Conservation (phyloP, 768 basidiomycete genomes). For the Dentipellis fragilis region DNA sequence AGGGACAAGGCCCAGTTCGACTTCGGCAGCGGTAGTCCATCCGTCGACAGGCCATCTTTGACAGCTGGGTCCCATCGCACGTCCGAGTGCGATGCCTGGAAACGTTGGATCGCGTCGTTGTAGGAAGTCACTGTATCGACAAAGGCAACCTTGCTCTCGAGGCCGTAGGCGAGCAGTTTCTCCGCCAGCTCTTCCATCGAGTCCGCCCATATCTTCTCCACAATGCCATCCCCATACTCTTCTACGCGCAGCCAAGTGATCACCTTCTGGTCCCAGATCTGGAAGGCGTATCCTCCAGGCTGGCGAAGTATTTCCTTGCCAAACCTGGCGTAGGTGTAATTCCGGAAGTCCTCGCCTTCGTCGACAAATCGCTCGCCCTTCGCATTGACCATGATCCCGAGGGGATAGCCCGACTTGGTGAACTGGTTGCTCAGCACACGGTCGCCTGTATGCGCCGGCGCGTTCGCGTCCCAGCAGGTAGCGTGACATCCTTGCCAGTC, state of each 20-base stretch:
- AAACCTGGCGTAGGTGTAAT: constrained; percentile 65
- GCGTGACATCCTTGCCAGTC: constrained; percentile 67
- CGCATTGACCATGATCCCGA: constrained; percentile 60
- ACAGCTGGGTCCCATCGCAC: constrained; percentile 49
- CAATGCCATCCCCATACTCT: constrained; percentile 55
- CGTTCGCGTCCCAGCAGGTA: constrained; percentile 63
- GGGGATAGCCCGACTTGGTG: constrained; percentile 66
- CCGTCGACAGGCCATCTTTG: constrained; percentile 52
- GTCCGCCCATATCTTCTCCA: constrained; percentile 41
- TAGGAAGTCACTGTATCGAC: constrained; percentile 37
- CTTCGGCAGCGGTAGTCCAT: constrained; percentile 39
- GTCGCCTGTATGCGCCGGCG: constrained; percentile 38
- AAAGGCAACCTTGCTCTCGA: constrained; percentile 33
- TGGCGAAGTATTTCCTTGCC: constrained; percentile 50
- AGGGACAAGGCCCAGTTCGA: constrained; percentile 61
- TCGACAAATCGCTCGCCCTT: constrained; percentile 55
- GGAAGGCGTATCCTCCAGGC: constrained; percentile 51
- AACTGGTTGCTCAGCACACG: constrained; percentile 56
- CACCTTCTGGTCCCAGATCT: constrained; percentile 49
- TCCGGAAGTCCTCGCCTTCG: constrained; percentile 63
- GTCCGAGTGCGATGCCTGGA: constrained; percentile 25
- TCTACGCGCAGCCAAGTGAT: constrained; percentile 40
- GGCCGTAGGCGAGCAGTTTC: constrained; percentile 33
- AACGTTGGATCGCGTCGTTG: constrained; percentile 37
- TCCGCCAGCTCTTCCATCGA: constrained; percentile 41